Conservation (phyloP, 129 eudicot genomes). For the Flaveria bidentis region DNA sequence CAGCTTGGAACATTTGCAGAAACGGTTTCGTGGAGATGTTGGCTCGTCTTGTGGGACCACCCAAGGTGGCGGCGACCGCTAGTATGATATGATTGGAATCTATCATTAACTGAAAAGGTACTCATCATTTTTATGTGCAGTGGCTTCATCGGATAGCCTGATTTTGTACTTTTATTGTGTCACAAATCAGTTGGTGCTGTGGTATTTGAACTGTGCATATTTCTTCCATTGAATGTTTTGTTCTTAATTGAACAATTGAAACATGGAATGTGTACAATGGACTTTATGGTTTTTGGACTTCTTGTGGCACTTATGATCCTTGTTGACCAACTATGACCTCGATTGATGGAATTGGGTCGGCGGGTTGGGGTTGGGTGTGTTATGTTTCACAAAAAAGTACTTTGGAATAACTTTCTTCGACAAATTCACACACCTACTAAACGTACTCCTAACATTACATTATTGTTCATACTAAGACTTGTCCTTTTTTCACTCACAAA, state of each 20-base stretch:
- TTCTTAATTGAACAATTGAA: conserved; percentile 27
- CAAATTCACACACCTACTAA: too few species aligned
- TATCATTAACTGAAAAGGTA: conserved; percentile 9
- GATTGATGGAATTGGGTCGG: background rate
- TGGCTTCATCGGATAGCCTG: conserved; percentile 35
- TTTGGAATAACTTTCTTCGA: too few species aligned
- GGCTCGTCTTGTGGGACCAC: conserved; percentile 42
- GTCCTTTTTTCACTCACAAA: too few species aligned
- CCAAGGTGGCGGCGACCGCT: conserved; percentile 52
- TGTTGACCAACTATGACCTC: background rate
- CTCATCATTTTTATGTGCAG: conserved; percentile 33
- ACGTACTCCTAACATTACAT: too few species aligned
- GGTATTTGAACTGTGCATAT: conserved; percentile 36
- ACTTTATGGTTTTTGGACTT: conserved; percentile 1
- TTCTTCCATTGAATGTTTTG: conserved; percentile 30
- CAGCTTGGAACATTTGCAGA: conserved; percentile 94
- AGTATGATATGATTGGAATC: conserved; percentile 15
- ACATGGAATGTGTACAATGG: conserved; percentile 32
- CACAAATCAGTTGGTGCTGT: conserved; percentile 29
- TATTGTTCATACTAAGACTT: too few species aligned
- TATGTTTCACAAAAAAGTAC: background rate
- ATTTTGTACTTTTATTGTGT: conserved; percentile 28
- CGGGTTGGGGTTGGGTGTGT: background rate
- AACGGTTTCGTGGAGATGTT: conserved; percentile 78
- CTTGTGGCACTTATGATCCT: background rate